Evolutionary conservation across 78 protist genomes (phyloP).

Genomic region (Speleostelium caveatum): DNA sequence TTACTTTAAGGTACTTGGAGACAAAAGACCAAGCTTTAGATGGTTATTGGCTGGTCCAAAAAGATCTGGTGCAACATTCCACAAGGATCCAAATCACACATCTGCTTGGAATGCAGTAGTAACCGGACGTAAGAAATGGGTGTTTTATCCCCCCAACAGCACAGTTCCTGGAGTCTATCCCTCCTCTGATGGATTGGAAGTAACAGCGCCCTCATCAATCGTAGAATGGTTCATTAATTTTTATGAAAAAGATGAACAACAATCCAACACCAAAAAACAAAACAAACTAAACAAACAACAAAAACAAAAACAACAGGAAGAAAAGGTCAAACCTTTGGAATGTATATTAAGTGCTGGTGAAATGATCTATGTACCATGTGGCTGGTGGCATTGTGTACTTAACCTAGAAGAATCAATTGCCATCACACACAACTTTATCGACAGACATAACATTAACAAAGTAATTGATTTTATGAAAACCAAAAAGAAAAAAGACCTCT

Average conservation of each 20-base stretch:
- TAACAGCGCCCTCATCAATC: conserved; percentile 74
- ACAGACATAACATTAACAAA: conserved; percentile 17
- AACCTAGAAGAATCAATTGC: conserved; percentile 89
- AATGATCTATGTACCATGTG: conserved; percentile 86
- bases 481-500: conserved; percentile 51
- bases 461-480: conserved; percentile 58
- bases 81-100: conserved; percentile 87
- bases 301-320: neutral
- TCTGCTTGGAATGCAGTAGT: conserved; percentile 87
- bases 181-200: conserved; percentile 72
- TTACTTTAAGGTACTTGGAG: conserved; percentile 55
- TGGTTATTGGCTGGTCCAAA: conserved; percentile 89
- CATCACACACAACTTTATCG: conserved; percentile 87
- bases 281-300: neutral
- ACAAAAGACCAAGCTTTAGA: conserved; percentile 80
- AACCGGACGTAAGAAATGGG: conserved; percentile 86
- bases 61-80: conserved; percentile 83
- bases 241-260: conserved; percentile 32
- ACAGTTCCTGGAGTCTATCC: conserved; percentile 86
- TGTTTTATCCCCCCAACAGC: conserved; percentile 83
- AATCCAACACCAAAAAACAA: neutral
- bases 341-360: conserved; percentile 83
- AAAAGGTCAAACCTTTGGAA: conserved; percentile 59
- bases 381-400: conserved; percentile 90
- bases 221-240: conserved; percentile 86